These are phyloP conservation scores for Aspergillus cavernicola DNA, from an alignment of 495 filamentous ascomycete genomes.

Conservation along the genomic window DNA sequence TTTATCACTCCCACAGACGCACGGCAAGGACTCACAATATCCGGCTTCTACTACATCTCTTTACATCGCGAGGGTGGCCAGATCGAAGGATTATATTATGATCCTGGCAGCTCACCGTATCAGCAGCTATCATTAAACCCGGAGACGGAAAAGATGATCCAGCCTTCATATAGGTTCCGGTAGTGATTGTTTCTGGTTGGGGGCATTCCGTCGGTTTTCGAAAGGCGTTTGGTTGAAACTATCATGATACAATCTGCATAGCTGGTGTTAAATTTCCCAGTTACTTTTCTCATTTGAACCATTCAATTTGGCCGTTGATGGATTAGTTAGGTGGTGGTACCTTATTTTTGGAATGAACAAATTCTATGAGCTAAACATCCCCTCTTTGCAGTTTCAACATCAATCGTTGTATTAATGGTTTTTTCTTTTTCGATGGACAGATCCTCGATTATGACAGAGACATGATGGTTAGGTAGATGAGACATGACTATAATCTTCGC, in stretches of 20 bases:
- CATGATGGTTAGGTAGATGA: not conserved
- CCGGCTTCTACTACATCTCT: constrained; percentile 73
- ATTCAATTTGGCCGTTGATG: no score
- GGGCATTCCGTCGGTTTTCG: not conserved
- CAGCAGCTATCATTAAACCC: constrained; percentile 62
- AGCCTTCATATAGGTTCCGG: constrained; percentile 41
- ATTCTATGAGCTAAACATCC: no score
- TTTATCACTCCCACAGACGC: constrained; percentile 62
- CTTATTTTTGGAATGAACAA: not conserved
- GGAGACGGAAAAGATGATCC: constrained; percentile 39
- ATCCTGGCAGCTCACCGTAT: constrained; percentile 67
- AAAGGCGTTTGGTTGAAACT: constrained; percentile 1
- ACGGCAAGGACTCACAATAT: constrained; percentile 63
- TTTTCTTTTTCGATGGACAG: not conserved
- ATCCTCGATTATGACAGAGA: not conserved
- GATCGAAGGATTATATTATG: constrained; percentile 70
- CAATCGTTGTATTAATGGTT: no score
- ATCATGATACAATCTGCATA: constrained; percentile 15
- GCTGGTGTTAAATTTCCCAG: constrained; percentile 6
- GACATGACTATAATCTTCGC: not conserved
- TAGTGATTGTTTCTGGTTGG: constrained; percentile 11
- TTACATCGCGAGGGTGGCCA: constrained; percentile 56
- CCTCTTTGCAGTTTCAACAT: no score
- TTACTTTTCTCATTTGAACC: no score
- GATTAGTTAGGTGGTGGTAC: no score